Evolutionary conservation across 2,329 filamentous ascomycete species (phyloP).

Genomic region (Fusarium sororula): DNA sequence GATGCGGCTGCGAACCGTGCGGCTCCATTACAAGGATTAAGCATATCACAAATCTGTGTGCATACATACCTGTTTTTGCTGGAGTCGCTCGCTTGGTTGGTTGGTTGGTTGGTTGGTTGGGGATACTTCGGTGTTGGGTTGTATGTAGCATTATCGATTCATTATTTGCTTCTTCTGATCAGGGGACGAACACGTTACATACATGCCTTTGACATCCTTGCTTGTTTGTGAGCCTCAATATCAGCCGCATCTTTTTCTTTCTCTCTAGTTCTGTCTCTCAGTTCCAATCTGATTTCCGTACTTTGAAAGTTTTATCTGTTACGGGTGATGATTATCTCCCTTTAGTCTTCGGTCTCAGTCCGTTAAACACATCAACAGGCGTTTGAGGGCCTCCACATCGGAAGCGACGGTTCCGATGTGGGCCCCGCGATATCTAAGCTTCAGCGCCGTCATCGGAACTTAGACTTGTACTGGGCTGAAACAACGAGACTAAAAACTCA

Average conservation of each 20-base stretch:
- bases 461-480: slow-evolving; percentile 26
- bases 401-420: slow-evolving; percentile 35
- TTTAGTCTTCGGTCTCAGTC: neutral
- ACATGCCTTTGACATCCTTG: slow-evolving; percentile 15
- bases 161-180: slow-evolving; percentile 17
- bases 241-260: neutral
- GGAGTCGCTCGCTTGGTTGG: neutral
- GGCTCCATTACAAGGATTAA: slow-evolving; percentile 22
- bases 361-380: neutral
- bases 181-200: slow-evolving; percentile 7
- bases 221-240: neutral
- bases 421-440: neutral
- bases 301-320: neutral
- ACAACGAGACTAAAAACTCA: slow-evolving; percentile 19
- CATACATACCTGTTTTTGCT: neutral
- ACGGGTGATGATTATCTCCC: neutral
- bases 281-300: neutral
- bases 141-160: slow-evolving; percentile 4
- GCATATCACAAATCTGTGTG: neutral
- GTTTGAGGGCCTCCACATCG: slow-evolving; percentile 6
- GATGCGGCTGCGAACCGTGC: slow-evolving; percentile 31
- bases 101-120: slow-evolving; percentile 12
- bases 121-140: slow-evolving; percentile 40
- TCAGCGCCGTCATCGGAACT: slow-evolving; percentile 36
- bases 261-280: neutral